Base-by-base conservation (phyloP, 2,329 filamentous ascomycete genomes). In the Xylariales sp. region DNA sequence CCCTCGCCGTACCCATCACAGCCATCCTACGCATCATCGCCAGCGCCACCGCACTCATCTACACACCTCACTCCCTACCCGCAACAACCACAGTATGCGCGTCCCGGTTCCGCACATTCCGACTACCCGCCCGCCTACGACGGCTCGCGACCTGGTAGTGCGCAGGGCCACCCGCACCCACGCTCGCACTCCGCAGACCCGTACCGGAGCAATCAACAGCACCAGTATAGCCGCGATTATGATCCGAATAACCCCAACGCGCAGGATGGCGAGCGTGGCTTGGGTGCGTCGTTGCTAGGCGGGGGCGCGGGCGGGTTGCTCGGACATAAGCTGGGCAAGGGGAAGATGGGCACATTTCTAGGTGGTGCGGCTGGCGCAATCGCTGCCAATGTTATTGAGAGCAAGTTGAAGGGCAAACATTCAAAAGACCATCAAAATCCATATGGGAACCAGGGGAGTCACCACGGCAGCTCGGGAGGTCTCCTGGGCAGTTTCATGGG, bases 291-390 rank as follows among this genome's bases (percentile, higher is more conserved):
- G 3, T 52, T 80, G 4, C 42, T 76, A 1, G 76, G 76, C 11
- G 70, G 73, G 16, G 72, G 69, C 3, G 70, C 67, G 1, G 77
- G 77, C 27, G 76, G 70, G 1, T 71, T 73, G 43, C 43, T 76
- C 0, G 76, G 70, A 0, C 70, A 78, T 53, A 71, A 80, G 56
- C 55, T 74, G 9, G 74, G 76, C 15, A 72, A 73, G 39, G 74
- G 75, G 5, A 61, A 70, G 35, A 53, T 80, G 25, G 73, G 73
- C 18, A 74, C 76, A 2, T 50, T 78, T 5, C 64, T 71, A 2
- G 76, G 76, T 0, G 61, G 69, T 6, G 65, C 76, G 2, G 72
- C 69, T 9, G 78, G 78, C 18, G 76, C 74, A 0, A 64, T 78
- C 10, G 71, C 69, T 3, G 76, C 76, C 6, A 79, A 79, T 48